Conservation (phyloP, 2,329 filamentous ascomycete genomes). For the Pleoardoris graminearum region DNA sequence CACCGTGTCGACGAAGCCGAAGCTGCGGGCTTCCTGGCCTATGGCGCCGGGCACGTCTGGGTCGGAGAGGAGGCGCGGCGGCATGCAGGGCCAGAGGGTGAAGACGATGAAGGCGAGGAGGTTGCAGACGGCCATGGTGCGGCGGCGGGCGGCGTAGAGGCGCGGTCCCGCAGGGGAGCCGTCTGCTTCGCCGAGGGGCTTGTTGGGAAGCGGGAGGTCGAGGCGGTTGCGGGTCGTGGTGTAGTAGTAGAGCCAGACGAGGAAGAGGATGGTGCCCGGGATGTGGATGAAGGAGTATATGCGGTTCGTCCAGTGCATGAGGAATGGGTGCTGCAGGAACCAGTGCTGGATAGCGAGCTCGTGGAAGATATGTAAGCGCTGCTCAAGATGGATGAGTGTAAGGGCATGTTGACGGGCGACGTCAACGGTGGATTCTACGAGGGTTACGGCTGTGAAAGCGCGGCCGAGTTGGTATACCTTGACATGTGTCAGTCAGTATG, state of each 20-base stretch:
- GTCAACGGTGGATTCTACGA: slow-evolving; percentile 69
- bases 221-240: slow-evolving; percentile 64
- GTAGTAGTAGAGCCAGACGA: slow-evolving; percentile 69
- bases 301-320: slow-evolving; percentile 72
- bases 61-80: slow-evolving; percentile 60
- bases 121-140: slow-evolving; percentile 63
- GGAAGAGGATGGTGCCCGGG: slow-evolving; percentile 72
- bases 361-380: slow-evolving; percentile 66
- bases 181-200: slow-evolving; percentile 39
- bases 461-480: slow-evolving; percentile 76
- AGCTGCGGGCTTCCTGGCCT: slow-evolving; percentile 63
- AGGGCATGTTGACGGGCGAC: slow-evolving; percentile 70
- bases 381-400: slow-evolving; percentile 67
- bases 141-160: slow-evolving; percentile 59
- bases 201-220: slow-evolving; percentile 46
- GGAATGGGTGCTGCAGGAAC: slow-evolving; percentile 57
- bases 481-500: slow-evolving; percentile 9
- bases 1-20: slow-evolving; percentile 63
- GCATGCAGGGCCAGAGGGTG: slow-evolving; percentile 59
- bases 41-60: slow-evolving; percentile 56
- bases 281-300: slow-evolving; percentile 79
- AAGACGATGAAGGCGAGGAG: slow-evolving; percentile 62
- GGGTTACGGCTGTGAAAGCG: slow-evolving; percentile 70
- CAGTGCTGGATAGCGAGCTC: slow-evolving; percentile 65
- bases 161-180: slow-evolving; percentile 53